These are phyloP conservation scores for Tuber borchii DNA, from an alignment of 495 filamentous ascomycete species.

Conservation along the genomic window DNA sequence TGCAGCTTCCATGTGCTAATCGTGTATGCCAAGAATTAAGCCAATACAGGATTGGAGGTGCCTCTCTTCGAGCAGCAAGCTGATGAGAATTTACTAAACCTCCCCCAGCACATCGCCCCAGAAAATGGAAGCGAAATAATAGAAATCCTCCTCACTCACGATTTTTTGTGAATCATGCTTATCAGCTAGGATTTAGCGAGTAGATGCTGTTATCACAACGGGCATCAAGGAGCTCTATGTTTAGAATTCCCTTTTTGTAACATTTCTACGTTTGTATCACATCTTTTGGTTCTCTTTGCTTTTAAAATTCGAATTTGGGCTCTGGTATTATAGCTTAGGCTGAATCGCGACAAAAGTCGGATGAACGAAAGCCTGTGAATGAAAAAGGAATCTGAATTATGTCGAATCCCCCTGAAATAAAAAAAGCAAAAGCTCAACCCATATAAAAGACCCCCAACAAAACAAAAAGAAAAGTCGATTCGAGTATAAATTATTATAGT, in stretches of 20 bases:
- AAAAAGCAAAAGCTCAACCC: not conserved
- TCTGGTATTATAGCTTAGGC: not conserved
- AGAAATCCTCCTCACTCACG: no score
- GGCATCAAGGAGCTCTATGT: slow-evolving; percentile 24
- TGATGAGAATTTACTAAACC: no score
- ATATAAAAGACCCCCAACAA: not conserved
- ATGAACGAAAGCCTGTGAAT: not conserved
- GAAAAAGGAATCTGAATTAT: not conserved
- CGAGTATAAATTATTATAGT: not conserved
- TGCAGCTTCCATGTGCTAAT: no score
- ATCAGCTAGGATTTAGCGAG: no score
- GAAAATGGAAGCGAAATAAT: no score
- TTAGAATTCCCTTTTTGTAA: slow-evolving; percentile 6
- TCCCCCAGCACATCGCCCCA: no score
- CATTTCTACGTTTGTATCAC: not conserved
- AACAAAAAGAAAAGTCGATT: not conserved
- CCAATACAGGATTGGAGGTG: no score
- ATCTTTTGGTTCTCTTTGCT: not conserved
- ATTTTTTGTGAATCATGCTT: no score
- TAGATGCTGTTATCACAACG: not conserved
- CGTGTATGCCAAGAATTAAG: no score
- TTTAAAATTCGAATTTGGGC: not conserved
- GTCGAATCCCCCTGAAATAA: not conserved
- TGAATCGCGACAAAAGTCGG: not conserved
- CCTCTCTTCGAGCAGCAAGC: no score